Evolutionary conservation across 306 rosid species (phyloP), one percentile per base, ranked within the genome.

Genomic region (Cercis canadensis): DNA sequence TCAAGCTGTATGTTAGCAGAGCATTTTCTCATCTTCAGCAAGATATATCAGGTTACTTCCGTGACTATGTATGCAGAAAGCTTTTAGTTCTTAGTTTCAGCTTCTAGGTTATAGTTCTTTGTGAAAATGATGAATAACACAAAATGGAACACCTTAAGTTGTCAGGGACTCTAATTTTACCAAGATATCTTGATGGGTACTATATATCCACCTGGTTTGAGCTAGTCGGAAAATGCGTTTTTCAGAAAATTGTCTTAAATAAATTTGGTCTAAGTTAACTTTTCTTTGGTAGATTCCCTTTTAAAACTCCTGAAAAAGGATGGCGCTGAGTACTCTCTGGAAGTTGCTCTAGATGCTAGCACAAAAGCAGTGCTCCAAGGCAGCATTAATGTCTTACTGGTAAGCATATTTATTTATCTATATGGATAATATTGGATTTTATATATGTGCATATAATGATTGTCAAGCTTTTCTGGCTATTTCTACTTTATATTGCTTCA

Each of bases 341-440:
- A 89, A 67, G 75, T 73, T 65, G 86, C 85, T 51, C 76, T 91
- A 50, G 97, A 89, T 75, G 83, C 92, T 44, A 84, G 96, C 74
- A 87, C 86, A 76, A 87, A 89, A 69, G 83, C 78, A 57, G 89
- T 87, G 78, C 89, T 91, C 46, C 95, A 91, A 83, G 96, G 97
- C 80, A 81, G 96, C 81, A 74, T 81, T 86, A 84, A 86, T 65
- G 70, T 84, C 63, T 84, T 94, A 81, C 75, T 80, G 85, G 98
- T 94, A 81, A 76, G 79, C 76, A 74, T 60, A 8, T 75, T 68
- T 60, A 61, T 79, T 65, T 79, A 24, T 24, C 29, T 24, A 24
- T 24, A 24, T 24, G 29, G 29, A 24, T 3, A 24, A 24, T 24
- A 24, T 24, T 24, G 1, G 29, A 24, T 24, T 57, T 34, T n/a